Evolutionary conservation across 2,329 filamentous ascomycete genomes (phyloP), one percentile per base, ranked within the genome.

Genomic region (Mariannaea sp.): DNA sequence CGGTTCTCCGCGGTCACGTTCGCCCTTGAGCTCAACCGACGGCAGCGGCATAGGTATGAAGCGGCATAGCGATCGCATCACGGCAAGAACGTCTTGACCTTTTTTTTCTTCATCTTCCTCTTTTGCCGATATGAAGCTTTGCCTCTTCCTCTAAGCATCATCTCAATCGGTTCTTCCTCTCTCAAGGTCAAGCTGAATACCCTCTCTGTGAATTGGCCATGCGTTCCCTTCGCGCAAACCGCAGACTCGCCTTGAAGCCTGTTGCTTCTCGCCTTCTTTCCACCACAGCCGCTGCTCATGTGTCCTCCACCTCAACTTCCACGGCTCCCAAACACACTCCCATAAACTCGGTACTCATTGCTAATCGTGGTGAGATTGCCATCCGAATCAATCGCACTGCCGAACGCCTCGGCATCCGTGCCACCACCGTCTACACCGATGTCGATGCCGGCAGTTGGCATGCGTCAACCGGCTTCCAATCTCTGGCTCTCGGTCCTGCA

Each of bases 291-390:
- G 65, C 70, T 45, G 61, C 68, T 71, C 51, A 65, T 61, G 30
- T 58, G 26, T 20, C 49, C 65, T 53, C 68, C n/a, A n/a, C n/a
- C 65, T 19, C 68, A 65, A 43, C 75, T 50, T 67, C 68, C 27
- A 56, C 68, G 49, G 64, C 70, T n/a, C 67, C 73, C 44, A 68
- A 67, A 48, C 57, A 65, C 10, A 79, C 76, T 12, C 80, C 83
- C 24, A 83, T 87, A 61, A 86, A 85, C 49, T 96, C 92, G 7
- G 89, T 97, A 35, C 81, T 99, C 19, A 97, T 99, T 70, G 94
- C 94, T 48, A 99, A 99, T 71, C 87, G 94, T 64, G 94, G 94
- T 65, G 94, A 99, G 75, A 99, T 99, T 65, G 94, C 94, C 43
- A 80, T 99, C 70, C 89, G 94, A 62, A 94, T 99, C 62, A 89